These are phyloP conservation scores for Penicillium pulvis DNA, from an alignment of 495 filamentous ascomycete species.

Conservation along the genomic window DNA sequence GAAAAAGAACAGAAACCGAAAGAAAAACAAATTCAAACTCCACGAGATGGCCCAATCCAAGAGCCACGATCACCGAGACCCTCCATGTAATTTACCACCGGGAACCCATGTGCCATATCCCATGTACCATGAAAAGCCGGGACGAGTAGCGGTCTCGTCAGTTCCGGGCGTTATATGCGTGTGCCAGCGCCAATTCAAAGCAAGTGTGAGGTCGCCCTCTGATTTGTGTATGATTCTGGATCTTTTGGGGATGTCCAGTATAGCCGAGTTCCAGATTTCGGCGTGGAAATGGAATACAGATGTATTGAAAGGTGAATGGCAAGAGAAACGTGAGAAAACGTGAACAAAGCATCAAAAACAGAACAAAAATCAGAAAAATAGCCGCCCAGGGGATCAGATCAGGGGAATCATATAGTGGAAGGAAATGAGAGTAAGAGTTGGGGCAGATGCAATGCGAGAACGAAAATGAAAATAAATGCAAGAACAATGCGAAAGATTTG, in stretches of 20 bases:
- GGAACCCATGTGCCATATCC: conserved; percentile 17
- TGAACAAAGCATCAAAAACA: conserved; percentile 4
- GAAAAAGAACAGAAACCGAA: conserved; percentile 10
- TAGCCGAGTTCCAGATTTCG: conserved; percentile 8
- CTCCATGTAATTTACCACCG: conserved; percentile 1
- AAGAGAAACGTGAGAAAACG: conserved; percentile 21
- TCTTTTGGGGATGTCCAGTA: conserved; percentile 15
- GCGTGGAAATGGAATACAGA: conserved; percentile 9
- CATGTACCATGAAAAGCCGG: conserved; percentile 15
- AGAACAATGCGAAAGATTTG: conserved; percentile 7
- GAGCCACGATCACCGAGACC: background rate
- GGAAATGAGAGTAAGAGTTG: too few relatives aligned
- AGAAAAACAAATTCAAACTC: conserved; percentile 12
- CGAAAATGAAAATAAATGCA: background rate
- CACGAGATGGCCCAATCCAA: conserved; percentile 13
- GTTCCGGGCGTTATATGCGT: conserved; percentile 14
- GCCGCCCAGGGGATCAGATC: conserved; percentile 2
- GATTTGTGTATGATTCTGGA: conserved; percentile 23
- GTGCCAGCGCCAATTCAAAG: conserved; percentile 22
- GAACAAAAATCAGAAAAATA: background rate
- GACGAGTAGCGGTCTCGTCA: background rate
- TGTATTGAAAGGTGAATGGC: conserved; percentile 5
- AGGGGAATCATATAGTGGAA: background rate
- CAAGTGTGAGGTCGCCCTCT: conserved; percentile 33
- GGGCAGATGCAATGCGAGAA: too few relatives aligned